These are phyloP conservation scores for Ophiostoma fasciatum DNA, from an alignment of 2,329 filamentous ascomycete species.

Conservation along the genomic window DNA sequence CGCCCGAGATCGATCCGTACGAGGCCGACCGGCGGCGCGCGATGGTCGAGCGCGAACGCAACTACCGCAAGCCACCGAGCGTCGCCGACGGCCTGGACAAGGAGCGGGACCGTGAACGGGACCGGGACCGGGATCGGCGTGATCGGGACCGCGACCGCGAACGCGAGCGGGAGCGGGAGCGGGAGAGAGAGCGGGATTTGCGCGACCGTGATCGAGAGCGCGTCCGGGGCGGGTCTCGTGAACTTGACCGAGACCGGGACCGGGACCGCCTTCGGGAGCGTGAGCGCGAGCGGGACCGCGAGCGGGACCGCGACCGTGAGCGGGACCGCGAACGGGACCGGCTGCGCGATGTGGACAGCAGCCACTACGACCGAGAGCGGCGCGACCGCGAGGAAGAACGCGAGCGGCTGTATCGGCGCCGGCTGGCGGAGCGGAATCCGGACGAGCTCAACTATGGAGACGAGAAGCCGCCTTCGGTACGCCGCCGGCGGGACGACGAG, in stretches of 20 bases:
- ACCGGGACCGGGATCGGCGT: slow-evolving; percentile 17
- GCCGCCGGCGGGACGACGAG: slow-evolving; percentile 65
- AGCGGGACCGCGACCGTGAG: slow-evolving; percentile 21
- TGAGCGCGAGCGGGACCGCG: slow-evolving; percentile 21
- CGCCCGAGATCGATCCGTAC: slow-evolving; percentile 85
- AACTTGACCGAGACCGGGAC: slow-evolving; percentile 17
- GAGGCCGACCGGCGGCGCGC: slow-evolving; percentile 91
- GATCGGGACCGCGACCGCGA: slow-evolving; percentile 19
- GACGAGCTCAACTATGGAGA: slow-evolving; percentile 90
- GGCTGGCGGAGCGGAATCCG: slow-evolving; percentile 49
- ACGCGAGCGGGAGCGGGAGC: slow-evolving; percentile 21
- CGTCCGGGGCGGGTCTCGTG: slow-evolving; percentile 15
- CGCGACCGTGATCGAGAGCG: slow-evolving; percentile 22
- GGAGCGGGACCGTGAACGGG: slow-evolving; percentile 16
- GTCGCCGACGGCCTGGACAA: slow-evolving; percentile 50
- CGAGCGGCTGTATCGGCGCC: slow-evolving; percentile 74
- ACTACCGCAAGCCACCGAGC: slow-evolving; percentile 62
- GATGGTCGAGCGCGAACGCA: slow-evolving; percentile 83
- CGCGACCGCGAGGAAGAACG: slow-evolving; percentile 81
- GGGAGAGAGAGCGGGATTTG: slow-evolving; percentile 19
- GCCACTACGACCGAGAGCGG: slow-evolving; percentile 72
- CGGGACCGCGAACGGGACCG: slow-evolving; percentile 31
- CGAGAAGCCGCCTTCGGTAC: slow-evolving; percentile 43
- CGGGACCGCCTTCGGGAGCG: slow-evolving; percentile 21
- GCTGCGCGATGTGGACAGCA: slow-evolving; percentile 30